A percentile compares a stretch with the other conserved stretches of the same genome.
phyloP scores from a whole-genome alignment of 2,329 filamentous ascomycete genomes.

The Trichoderma lentiforme region DNA sequence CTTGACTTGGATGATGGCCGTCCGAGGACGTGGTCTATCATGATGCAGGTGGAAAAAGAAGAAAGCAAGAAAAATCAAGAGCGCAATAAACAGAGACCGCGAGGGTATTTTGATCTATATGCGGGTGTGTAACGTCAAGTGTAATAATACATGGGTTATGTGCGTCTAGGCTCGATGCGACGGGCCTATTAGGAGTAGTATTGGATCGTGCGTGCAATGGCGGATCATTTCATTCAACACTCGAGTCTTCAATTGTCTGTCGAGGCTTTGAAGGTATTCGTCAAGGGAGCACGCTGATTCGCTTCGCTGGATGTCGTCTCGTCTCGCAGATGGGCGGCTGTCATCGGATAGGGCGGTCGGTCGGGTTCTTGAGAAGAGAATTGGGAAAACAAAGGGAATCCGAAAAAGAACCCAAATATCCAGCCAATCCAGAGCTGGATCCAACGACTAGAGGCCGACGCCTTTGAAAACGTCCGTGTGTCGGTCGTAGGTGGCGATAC shows the following conservation, averaged over 20 bases:
- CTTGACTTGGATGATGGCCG: constrained; percentile 87
- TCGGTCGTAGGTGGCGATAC: constrained; percentile 7
- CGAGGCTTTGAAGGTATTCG: not conserved
- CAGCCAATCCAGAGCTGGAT: not conserved
- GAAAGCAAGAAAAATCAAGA: not conserved
- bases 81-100: not conserved
- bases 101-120: constrained; percentile 6
- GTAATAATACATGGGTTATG: constrained; percentile 3
- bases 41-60: constrained; percentile 27
- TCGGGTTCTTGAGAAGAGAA: not conserved
- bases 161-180: not conserved
- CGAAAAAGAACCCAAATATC: not conserved
- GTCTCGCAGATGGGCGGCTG: not conserved
- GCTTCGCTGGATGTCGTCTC: not conserved
- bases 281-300: not conserved
- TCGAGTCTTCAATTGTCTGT: not conserved
- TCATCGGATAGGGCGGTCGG: not conserved
- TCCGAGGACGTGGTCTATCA: constrained; percentile 87
- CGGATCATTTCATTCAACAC: not conserved
- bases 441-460: not conserved
- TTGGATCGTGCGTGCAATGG: not conserved
- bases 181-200: not conserved
- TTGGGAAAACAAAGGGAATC: not conserved
- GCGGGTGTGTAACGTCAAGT: not conserved
- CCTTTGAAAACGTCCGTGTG: not conserved